Evolutionary conservation across 768 basidiomycete species (phyloP), one percentile per base, ranked within the genome.

Genomic region (Amanita muscaria): DNA sequence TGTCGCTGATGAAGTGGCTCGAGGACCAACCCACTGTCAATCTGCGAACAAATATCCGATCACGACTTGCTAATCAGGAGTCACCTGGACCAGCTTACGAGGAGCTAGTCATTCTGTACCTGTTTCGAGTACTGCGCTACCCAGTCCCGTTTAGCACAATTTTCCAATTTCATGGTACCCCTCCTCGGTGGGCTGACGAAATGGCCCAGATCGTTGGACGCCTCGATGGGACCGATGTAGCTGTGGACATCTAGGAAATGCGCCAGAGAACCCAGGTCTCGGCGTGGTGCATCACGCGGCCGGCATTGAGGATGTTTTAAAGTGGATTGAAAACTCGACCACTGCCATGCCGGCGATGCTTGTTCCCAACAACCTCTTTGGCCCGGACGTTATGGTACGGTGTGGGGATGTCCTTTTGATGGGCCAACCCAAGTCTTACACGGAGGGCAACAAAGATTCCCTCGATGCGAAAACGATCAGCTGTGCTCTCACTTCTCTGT

Each of bases 381-480:
- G 49, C 27, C 40, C 49, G 15, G 51, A 52, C 31, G 38, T n/a
- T 25, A 40, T 25, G 38, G 6, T 40, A 40, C 29, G 1, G 38
- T 40, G 24, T 40, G 10, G 23, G 10, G 22, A 48, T 29, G 40
- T 51, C 49, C 18, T 51, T 22, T n/a, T 49, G 15, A 53, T 53
- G 51, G 51, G 50, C 46, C 49, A 53, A 40, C 12, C n/a, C 16
- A 53, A 50, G 40, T 53, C 51, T 21, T 45, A 40, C 49, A 50
- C 41, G 27, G 18, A n/a, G n/a, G n/a, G n/a, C n/a, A n/a, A n/a
- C n/a, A n/a, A n/a, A n/a, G n/a, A n/a, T n/a, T n/a, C 38, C 24
- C 23, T 40, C 24, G 23, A 40, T 40, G 18, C 51, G 19, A 23
- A 3, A 14, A 51, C 50, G n/a, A 29, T 35, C 11, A 37, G 5